Evolutionary conservation across 1,139 yeast species (phyloP), one percentile per base, ranked within the genome.

Genomic region (Hansenula sp.): DNA sequence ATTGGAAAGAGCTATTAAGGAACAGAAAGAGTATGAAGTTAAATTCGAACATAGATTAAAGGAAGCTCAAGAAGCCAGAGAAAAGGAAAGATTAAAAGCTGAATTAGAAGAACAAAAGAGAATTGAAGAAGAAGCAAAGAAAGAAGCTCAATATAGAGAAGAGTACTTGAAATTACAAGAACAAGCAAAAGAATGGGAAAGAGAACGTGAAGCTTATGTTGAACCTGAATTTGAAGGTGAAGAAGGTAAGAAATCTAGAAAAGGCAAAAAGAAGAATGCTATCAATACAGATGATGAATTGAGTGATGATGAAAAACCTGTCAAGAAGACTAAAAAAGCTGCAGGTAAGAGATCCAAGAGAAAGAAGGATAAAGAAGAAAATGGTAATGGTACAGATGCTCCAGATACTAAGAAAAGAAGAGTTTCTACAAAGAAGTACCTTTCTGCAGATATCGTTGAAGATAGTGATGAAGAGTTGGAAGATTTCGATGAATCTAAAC

Each of bases 101-200:
- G 56, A 65, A 61, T 51, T 65, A 62, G 55, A 61, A 61, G 48
- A 69, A 66, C 39, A 71, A 66, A 43, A 69, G 64, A 40, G 70
- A 66, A 43, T 62, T 64, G 64, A 66, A 45, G 69, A 73, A 53
- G 74, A 71, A 57, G 75, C 64, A 46, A 42, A 45, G 34, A 59
- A 55, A 38, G 63, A 66, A 62, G 62, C 77, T 13, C 63, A 69
- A 56, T 65, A 78, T 53, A 79, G 79, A 25, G 79, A 75, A 51
- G 94, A 88, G 59, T 78, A 90, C 57, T 75, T 74, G 46, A 73
- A 68, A 43, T 68, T 87, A 41, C 95, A 85, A 57, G 88, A 82
- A 51, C 92, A 87, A 58, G 94, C 95, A 7, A 77, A 77, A 52
- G 82, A 82, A 57, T 82, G 94, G 92, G 85, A 84, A 29, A 83